Conservation (phyloP, 2,329 filamentous ascomycete species). For the Fusarium humuli region DNA sequence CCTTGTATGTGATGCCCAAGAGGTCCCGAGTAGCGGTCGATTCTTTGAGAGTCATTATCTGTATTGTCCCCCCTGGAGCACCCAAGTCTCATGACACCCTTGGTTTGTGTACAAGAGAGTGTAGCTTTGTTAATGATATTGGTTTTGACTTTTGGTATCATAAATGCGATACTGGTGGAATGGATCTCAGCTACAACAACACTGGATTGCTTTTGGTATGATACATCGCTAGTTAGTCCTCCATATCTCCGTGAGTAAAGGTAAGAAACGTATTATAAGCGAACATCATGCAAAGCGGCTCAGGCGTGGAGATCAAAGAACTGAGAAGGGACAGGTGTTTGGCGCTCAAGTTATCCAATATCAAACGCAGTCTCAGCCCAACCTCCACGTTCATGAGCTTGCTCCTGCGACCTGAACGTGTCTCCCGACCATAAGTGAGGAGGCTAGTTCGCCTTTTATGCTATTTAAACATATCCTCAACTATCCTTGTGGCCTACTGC, state of each 20-base stretch:
- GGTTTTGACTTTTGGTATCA: neutral
- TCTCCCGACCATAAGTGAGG: neutral
- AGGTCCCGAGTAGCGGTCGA: neutral
- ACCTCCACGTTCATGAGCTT: neutral
- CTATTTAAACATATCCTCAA: neutral
- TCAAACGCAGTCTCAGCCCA: neutral
- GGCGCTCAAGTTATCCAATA: neutral
- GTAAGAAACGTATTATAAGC: neutral
- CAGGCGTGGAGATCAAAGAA: neutral
- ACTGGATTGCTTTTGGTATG: neutral
- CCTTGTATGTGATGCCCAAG: neutral
- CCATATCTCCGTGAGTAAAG: neutral
- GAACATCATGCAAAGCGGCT: neutral
- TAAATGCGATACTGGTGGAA: neutral
- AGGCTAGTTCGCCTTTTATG: neutral
- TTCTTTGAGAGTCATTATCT: neutral
- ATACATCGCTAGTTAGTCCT: neutral
- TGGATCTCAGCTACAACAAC: neutral
- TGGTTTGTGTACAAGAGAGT: neutral
- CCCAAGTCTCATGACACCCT: neutral
- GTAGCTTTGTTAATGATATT: too few species aligned
- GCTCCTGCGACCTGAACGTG: neutral
- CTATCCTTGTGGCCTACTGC: rapidly evolving
- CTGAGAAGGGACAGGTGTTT: neutral
- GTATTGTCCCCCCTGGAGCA: neutral